These are phyloP conservation scores for Wickerhamomyces bovis DNA, from an alignment of 805 yeast genomes.

Conservation along the genomic window DNA sequence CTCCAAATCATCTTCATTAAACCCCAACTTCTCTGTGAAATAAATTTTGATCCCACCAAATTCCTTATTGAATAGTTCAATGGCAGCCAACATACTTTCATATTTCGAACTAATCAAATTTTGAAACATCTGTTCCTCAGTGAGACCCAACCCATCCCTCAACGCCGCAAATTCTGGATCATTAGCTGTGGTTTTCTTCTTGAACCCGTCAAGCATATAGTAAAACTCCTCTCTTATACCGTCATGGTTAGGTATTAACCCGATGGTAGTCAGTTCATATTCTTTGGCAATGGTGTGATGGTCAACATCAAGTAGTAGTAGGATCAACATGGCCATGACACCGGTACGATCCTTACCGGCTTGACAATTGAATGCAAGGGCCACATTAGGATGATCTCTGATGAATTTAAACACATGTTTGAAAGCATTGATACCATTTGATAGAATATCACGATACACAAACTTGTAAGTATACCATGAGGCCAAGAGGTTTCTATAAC, in stretches of 20 bases:
- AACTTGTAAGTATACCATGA: slow-evolving; percentile 58
- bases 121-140: slow-evolving; percentile 43
- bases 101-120: slow-evolving; percentile 58
- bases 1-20: slow-evolving; percentile 39
- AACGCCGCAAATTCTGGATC: slow-evolving; percentile 1
- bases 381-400: slow-evolving; percentile 45
- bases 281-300: slow-evolving; percentile 61
- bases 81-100: slow-evolving; percentile 63
- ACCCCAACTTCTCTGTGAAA: slow-evolving; percentile 36
- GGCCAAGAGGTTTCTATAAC: slow-evolving; percentile 47
- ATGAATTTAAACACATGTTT: slow-evolving; percentile 47
- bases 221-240: slow-evolving; percentile 19
- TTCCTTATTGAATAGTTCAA: slow-evolving; percentile 43
- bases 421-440: slow-evolving; percentile 42
- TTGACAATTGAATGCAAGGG: slow-evolving; percentile 67
- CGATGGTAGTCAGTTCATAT: slow-evolving; percentile 68
- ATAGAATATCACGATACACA: slow-evolving; percentile 56
- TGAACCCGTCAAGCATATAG: slow-evolving; percentile 8
- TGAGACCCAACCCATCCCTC: slow-evolving; percentile 11
- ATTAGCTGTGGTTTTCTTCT: slow-evolving; percentile 2
- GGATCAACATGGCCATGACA: slow-evolving; percentile 58
- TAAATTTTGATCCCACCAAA: slow-evolving; percentile 53
- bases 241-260: slow-evolving; percentile 43
- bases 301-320: slow-evolving; percentile 61
- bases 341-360: slow-evolving; percentile 91